phyloP scores from a whole-genome alignment of 1,284 basidiomycete genomes.

The Ceratobasidium sp. region DNA sequence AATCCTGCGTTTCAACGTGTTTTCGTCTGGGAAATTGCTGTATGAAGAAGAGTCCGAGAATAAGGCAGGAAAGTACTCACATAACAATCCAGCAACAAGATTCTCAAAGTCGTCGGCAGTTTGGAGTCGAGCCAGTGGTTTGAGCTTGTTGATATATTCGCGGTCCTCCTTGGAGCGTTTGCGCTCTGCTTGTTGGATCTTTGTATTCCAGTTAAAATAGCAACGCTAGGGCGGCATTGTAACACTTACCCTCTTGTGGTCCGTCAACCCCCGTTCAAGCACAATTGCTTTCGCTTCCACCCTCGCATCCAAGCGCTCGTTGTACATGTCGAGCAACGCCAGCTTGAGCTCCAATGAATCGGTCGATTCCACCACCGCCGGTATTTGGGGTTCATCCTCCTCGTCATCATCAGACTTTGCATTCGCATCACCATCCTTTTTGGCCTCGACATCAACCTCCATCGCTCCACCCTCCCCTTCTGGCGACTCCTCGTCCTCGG shows the following conservation, averaged over 20 bases:
- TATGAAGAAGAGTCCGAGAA: neutral
- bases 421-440: slow-evolving; percentile 45
- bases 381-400: slow-evolving; percentile 71
- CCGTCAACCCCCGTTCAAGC: slow-evolving; percentile 90
- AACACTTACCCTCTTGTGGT: slow-evolving; percentile 86
- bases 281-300: slow-evolving; percentile 90
- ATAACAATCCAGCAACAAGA: slow-evolving; percentile 89
- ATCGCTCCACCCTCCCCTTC: slow-evolving; percentile 31
- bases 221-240: neutral
- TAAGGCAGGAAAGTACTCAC: slow-evolving; percentile 57
- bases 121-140: slow-evolving; percentile 92
- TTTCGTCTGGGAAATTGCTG: slow-evolving; percentile 70
- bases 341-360: slow-evolving; percentile 94
- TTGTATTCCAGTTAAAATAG: slow-evolving; percentile 28
- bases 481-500: slow-evolving; percentile 70
- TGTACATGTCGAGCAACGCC: slow-evolving; percentile 91
- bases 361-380: slow-evolving; percentile 82
- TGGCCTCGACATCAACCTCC: slow-evolving; percentile 49
- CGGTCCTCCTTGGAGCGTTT: slow-evolving; percentile 92
- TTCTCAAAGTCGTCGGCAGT: slow-evolving; percentile 92
- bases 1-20: slow-evolving; percentile 84
- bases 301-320: slow-evolving; percentile 89
- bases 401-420: slow-evolving; percentile 63
- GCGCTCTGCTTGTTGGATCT: slow-evolving; percentile 92
- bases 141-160: slow-evolving; percentile 88